Evolutionary conservation across 306 rosid species (phyloP).

Genomic region (Astragalus glycyphyllos): DNA sequence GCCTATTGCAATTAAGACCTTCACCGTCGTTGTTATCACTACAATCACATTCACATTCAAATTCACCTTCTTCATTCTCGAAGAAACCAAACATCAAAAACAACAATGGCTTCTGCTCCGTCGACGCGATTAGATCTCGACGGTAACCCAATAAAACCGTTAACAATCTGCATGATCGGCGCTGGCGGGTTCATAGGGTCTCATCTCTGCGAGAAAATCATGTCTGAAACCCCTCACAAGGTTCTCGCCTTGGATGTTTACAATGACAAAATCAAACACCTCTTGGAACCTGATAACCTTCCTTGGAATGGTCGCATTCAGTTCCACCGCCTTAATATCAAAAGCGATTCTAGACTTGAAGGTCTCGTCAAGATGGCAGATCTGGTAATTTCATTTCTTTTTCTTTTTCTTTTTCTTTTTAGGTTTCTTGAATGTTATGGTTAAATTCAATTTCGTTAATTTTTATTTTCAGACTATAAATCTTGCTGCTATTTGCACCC

Average conservation of each 20-base stretch:
- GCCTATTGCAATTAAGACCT: slow-evolving; percentile 15
- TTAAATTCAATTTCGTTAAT: background rate
- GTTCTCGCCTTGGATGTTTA: slow-evolving; percentile 86
- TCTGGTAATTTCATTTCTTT: slow-evolving; percentile 59
- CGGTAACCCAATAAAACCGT: slow-evolving; percentile 72
- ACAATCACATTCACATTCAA: background rate
- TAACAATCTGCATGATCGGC: slow-evolving; percentile 96
- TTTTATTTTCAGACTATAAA: slow-evolving; percentile 71
- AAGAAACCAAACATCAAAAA: slow-evolving; percentile 26
- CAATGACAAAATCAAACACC: slow-evolving; percentile 93
- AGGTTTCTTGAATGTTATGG: background rate
- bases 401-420: background rate
- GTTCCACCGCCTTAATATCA: slow-evolving; percentile 96
- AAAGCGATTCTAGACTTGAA: slow-evolving; percentile 89
- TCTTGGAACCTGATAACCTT: slow-evolving; percentile 72
- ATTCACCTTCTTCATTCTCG: slow-evolving; percentile 11
- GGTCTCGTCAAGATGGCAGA: slow-evolving; percentile 95
- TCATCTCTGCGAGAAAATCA: slow-evolving; percentile 91
- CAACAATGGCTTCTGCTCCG: slow-evolving; percentile 57
- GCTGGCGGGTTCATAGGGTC: slow-evolving; percentile 99
- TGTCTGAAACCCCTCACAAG: slow-evolving; percentile 83
- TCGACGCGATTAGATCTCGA: slow-evolving; percentile 78
- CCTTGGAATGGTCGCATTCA: slow-evolving; percentile 85
- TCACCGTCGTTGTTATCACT: background rate
- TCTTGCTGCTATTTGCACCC: slow-evolving; percentile 97